These are phyloP conservation scores for Bjerkandera adusta DNA, from an alignment of 1,284 basidiomycete species.

Conservation along the genomic window DNA sequence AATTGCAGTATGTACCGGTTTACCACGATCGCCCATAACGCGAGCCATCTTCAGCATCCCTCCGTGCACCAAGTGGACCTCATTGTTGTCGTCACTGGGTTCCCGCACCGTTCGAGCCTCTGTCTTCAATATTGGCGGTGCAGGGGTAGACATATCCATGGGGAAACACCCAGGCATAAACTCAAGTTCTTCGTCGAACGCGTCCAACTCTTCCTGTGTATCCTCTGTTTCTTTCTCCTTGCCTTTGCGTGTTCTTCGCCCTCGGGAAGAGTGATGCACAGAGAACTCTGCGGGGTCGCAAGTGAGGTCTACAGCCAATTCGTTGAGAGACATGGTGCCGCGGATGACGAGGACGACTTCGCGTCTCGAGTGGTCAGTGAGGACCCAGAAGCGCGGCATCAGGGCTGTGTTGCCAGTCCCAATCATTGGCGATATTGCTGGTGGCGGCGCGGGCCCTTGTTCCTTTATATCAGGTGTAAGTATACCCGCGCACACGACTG, in stretches of 20 bases:
- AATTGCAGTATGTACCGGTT: slow-evolving; percentile 76
- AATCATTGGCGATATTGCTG: slow-evolving; percentile 35
- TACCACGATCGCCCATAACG: slow-evolving; percentile 74
- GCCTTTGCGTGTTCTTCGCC: too few relatives aligned
- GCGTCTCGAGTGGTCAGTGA: slow-evolving; percentile 68
- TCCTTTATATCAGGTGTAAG: too few relatives aligned
- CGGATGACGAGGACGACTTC: slow-evolving; percentile 76
- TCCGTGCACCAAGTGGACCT: slow-evolving; percentile 62
- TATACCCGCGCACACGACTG: not conserved
- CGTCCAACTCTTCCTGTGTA: slow-evolving; percentile 15
- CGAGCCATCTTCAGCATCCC: slow-evolving; percentile 80
- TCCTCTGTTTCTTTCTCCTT: not conserved
- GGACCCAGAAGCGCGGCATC: slow-evolving; percentile 80
- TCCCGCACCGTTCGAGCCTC: slow-evolving; percentile 1
- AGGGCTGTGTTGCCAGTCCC: slow-evolving; percentile 66
- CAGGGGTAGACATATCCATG: slow-evolving; percentile 27
- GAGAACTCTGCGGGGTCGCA: slow-evolving; percentile 70
- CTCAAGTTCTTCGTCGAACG: slow-evolving; percentile 26
- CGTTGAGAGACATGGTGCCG: slow-evolving; percentile 82
- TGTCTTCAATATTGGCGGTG: slow-evolving; percentile 13
- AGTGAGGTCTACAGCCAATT: slow-evolving; percentile 79
- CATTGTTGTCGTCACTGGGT: slow-evolving; percentile 20
- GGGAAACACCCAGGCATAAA: slow-evolving; percentile 31
- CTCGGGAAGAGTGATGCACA: slow-evolving; percentile 30
- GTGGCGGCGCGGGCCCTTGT: slow-evolving; percentile 10